These are phyloP conservation scores for Rossbeevera mucosa DNA, from an alignment of 768 basidiomycete genomes.

Conservation along the genomic window DNA sequence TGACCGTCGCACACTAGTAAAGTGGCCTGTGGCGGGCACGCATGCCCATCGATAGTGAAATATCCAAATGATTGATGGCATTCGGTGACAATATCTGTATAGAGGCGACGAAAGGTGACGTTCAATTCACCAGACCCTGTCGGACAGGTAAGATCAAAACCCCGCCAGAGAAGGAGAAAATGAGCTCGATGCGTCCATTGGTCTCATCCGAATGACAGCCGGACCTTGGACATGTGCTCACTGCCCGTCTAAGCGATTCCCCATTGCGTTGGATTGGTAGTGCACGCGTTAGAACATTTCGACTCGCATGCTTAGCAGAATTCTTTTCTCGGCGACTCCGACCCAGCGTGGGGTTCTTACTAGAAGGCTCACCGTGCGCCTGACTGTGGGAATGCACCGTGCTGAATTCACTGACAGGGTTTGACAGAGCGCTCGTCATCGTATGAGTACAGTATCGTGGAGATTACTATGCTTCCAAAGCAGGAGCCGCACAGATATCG, in stretches of 20 bases:
- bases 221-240: neutral
- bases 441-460: too few species aligned
- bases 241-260: neutral
- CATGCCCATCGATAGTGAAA: conserved; percentile 3
- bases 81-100: neutral
- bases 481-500: too few species aligned
- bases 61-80: neutral
- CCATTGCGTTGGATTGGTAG: neutral
- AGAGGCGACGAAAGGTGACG: neutral
- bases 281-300: neutral
- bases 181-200: neutral
- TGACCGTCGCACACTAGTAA: neutral
- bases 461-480: too few species aligned
- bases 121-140: neutral
- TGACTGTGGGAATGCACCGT: neutral
- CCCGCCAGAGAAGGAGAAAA: neutral
- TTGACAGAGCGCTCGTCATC: neutral
- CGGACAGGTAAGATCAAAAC: neutral
- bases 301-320: neutral
- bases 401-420: neutral
- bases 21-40: neutral
- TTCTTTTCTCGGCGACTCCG: neutral
- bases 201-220: neutral
- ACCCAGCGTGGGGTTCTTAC: neutral
- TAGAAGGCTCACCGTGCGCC: neutral